Evolutionary conservation across 2,329 filamentous ascomycete genomes (phyloP), one percentile per base, ranked within the genome.

Genomic region (Fusarium concolor): DNA sequence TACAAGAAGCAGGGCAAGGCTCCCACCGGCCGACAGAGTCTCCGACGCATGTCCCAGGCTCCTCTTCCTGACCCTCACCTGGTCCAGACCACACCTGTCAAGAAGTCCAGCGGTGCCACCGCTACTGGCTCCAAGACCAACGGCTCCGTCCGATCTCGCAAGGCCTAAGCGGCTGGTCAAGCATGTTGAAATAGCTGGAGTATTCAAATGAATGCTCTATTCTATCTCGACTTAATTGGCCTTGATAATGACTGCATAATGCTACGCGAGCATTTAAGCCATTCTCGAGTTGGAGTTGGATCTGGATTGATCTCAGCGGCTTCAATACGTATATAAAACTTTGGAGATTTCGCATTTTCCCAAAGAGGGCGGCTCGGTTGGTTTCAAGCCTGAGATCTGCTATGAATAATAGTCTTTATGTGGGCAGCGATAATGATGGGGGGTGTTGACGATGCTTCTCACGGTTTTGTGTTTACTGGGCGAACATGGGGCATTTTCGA

Each of bases 1-100:
- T 99, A 99, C 85, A 92, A 91, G 85, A 94, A 93, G 86, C 90
- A 91, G 66, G 88, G 89, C 79, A 95, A 94, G 86, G 88, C 86
- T 63, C 85, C 87, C 75, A 94, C 90, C 74, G 92, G 92, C 76
- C 94, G 92, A 81, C 96, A 95, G 85, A 86, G 87, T 38, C 85
- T 90, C 66, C 87, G 88, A 65, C 85, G 86, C 71, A 89, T 89
- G 86, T 87, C 85, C 73, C 86, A 89, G 79, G 86, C 87, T 52
- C 86, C 86, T 71, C 84, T 96, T 51, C 92, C 95, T 74, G 94
- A 96, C 79, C 93, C 94, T 83, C 67, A 70, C n/a, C 92, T 92
- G 78, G 76, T 83, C 79, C 79, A 83, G 77, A 83, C 87, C 61
- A 86, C 88, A 37, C 73, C 69, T 20, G 50, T 70, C 52, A 75